Evolutionary conservation across 495 filamentous ascomycete species (phyloP).

Genomic region (Podospora tetraspora): DNA sequence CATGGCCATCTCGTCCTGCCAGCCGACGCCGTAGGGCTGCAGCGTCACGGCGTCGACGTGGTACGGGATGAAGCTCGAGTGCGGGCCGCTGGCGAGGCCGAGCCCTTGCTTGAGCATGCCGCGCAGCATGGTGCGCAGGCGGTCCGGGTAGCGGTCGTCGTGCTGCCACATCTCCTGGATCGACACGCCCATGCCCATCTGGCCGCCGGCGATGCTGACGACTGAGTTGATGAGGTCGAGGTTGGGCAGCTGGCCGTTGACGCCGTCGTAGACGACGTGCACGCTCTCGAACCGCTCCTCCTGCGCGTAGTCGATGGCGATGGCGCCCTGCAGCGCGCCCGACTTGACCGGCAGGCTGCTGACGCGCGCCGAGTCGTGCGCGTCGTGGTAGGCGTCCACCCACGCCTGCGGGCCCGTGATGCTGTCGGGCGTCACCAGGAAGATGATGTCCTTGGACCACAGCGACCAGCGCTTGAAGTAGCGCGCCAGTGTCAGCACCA

Average conservation of each 20-base stretch:
- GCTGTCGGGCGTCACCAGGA: slow-evolving; percentile 83
- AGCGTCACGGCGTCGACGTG: slow-evolving; percentile 95
- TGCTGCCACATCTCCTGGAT: slow-evolving; percentile 87
- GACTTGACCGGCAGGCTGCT: slow-evolving; percentile 83
- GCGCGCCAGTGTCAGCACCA: slow-evolving; percentile 78
- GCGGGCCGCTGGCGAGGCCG: slow-evolving; percentile 83
- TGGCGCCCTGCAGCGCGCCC: slow-evolving; percentile 84
- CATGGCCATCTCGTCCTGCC: slow-evolving; percentile 95
- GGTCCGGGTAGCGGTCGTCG: slow-evolving; percentile 71
- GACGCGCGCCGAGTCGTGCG: slow-evolving; percentile 61
- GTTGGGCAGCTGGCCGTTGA: slow-evolving; percentile 94
- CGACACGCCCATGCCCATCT: slow-evolving; percentile 80
- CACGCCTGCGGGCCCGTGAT: slow-evolving; percentile 89
- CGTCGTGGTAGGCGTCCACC: slow-evolving; percentile 95
- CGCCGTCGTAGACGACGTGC: slow-evolving; percentile 90
- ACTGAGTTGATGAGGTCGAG: slow-evolving; percentile 93
- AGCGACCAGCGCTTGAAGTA: slow-evolving; percentile 98
- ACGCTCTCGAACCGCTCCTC: slow-evolving; percentile 76
- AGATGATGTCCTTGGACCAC: slow-evolving; percentile 98
- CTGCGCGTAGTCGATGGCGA: slow-evolving; percentile 90
- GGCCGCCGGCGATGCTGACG: slow-evolving; percentile 77
- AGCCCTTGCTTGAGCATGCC: slow-evolving; percentile 91
- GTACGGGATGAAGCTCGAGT: slow-evolving; percentile 95
- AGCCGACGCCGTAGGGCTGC: slow-evolving; percentile 81
- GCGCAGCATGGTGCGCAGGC: slow-evolving; percentile 82